Percentiles rank a stretch among this genome's conserved stretches.
These are phyloP conservation scores for Neofusicoccum laricinum DNA, from an alignment of 2,329 filamentous ascomycete species.

Conservation along the genomic window DNA sequence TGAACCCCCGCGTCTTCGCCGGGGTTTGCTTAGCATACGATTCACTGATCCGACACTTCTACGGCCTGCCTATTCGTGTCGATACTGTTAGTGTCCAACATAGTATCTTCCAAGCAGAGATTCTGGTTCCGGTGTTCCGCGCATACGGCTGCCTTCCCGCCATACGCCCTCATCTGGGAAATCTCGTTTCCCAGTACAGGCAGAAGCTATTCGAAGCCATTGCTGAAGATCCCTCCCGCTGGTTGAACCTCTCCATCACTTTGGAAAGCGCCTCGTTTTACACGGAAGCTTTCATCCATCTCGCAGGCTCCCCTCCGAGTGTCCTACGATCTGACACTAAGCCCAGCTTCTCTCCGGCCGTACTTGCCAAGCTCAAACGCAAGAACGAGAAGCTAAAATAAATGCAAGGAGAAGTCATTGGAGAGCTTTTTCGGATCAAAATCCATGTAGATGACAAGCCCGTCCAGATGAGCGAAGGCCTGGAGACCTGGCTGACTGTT, in stretches of 20 bases:
- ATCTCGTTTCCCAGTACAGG: slow-evolving; percentile 23
- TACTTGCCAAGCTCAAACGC: slow-evolving; percentile 17
- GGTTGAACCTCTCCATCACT: slow-evolving; percentile 28
- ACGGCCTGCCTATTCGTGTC: slow-evolving; percentile 23
- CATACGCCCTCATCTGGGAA: slow-evolving; percentile 25
- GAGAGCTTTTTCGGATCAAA: slow-evolving; percentile 26
- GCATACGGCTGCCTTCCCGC: slow-evolving; percentile 24
- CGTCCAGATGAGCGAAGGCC: slow-evolving; percentile 14
- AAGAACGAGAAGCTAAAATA: slow-evolving; percentile 22
- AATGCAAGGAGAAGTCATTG: slow-evolving; percentile 21
- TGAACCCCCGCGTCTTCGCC: not conserved
- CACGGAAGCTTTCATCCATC: slow-evolving; percentile 36
- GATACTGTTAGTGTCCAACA: slow-evolving; percentile 19
- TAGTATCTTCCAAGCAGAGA: slow-evolving; percentile 27
- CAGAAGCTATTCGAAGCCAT: slow-evolving; percentile 31
- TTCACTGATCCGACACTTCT: slow-evolving; percentile 28
- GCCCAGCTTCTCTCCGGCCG: too few species aligned
- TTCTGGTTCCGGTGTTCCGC: slow-evolving; percentile 26
- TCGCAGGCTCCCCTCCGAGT: slow-evolving; percentile 19
- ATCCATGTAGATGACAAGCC: slow-evolving; percentile 16
- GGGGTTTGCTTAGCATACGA: slow-evolving; percentile 16
- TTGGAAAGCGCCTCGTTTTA: slow-evolving; percentile 31
- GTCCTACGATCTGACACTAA: not conserved
- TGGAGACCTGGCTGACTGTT: slow-evolving; percentile 29
- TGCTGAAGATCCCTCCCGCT: slow-evolving; percentile 29